Percentiles rank a stretch among this genome's conserved stretches.
Evolutionary conservation across 2,329 filamentous ascomycete species (phyloP).

Genomic region (Lecanicillium sp.): DNA sequence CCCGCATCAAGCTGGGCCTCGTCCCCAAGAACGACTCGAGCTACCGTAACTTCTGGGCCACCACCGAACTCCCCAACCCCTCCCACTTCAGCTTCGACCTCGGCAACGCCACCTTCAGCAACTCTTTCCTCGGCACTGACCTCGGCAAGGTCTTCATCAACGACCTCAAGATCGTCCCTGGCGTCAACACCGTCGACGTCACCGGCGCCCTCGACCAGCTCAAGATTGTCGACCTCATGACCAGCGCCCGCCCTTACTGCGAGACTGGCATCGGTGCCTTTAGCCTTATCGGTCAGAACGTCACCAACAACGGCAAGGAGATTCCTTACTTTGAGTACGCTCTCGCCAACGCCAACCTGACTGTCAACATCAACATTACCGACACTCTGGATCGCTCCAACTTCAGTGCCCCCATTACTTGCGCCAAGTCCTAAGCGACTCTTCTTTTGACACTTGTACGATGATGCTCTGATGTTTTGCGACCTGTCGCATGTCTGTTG

Average conservation of each 20-base stretch:
- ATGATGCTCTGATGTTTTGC: neutral
- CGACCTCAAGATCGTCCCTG: constrained; percentile 53
- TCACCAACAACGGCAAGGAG: constrained; percentile 44
- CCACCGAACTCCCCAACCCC: constrained; percentile 55
- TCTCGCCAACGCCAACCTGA: constrained; percentile 45
- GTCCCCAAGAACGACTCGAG: constrained; percentile 30
- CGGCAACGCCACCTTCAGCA: constrained; percentile 58
- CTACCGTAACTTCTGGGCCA: constrained; percentile 54
- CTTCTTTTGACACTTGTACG: neutral
- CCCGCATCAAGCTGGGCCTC: constrained; percentile 37
- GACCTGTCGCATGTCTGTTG: neutral
- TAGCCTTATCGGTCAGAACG: constrained; percentile 46
- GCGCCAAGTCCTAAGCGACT: neutral
- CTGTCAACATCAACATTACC: constrained; percentile 46
- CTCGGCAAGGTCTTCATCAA: constrained; percentile 54
- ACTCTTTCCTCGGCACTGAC: constrained; percentile 43
- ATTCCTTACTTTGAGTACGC: constrained; percentile 52
- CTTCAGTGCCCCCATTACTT: neutral
- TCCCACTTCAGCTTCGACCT: constrained; percentile 60
- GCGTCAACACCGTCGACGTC: constrained; percentile 50
- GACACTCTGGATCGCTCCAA: constrained; percentile 29
- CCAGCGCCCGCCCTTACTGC: constrained; percentile 43
- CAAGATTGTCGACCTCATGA: constrained; percentile 37
- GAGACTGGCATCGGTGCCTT: constrained; percentile 49
- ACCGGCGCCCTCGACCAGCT: constrained; percentile 47